Conservation (phyloP, 345 rosid species). For the Pugionium cornutum region DNA sequence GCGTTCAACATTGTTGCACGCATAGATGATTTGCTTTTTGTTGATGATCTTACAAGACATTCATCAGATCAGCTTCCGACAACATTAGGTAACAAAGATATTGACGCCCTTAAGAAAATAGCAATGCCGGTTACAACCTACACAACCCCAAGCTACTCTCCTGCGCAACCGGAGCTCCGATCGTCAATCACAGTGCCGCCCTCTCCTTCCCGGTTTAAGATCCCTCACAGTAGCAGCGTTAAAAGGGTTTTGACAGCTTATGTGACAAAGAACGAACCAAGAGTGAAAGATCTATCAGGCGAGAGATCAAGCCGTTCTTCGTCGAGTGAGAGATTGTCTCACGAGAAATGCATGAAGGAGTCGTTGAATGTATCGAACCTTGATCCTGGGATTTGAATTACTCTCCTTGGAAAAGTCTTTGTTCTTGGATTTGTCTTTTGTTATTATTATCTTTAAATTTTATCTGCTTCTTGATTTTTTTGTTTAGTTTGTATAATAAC, state of each 20-base stretch:
- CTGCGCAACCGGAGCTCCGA: constrained; percentile 58
- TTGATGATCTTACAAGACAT: constrained; percentile 79
- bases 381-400: constrained; percentile 41
- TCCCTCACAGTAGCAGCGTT: constrained; percentile 55
- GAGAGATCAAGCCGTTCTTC: constrained; percentile 32
- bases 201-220: constrained; percentile 43
- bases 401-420: constrained; percentile 4
- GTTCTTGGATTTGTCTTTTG: not conserved
- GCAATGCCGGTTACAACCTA: constrained; percentile 61
- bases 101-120: constrained; percentile 51
- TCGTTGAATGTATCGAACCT: constrained; percentile 37
- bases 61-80: constrained; percentile 57
- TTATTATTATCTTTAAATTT: not conserved
- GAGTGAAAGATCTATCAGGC: constrained; percentile 41
- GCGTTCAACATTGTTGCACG: constrained; percentile 91
- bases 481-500: constrained; percentile 37
- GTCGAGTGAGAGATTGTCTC: constrained; percentile 42
- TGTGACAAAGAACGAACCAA: constrained; percentile 51
- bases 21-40: constrained; percentile 81
- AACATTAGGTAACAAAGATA: constrained; percentile 52
- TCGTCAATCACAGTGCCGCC: constrained; percentile 50
- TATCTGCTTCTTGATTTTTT: constrained; percentile 4
- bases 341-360: constrained; percentile 40
- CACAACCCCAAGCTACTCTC: constrained; percentile 76
- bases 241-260: constrained; percentile 76